Conservation (phyloP, 1,139 yeast genomes). For the Suhomyces atakaporum region DNA sequence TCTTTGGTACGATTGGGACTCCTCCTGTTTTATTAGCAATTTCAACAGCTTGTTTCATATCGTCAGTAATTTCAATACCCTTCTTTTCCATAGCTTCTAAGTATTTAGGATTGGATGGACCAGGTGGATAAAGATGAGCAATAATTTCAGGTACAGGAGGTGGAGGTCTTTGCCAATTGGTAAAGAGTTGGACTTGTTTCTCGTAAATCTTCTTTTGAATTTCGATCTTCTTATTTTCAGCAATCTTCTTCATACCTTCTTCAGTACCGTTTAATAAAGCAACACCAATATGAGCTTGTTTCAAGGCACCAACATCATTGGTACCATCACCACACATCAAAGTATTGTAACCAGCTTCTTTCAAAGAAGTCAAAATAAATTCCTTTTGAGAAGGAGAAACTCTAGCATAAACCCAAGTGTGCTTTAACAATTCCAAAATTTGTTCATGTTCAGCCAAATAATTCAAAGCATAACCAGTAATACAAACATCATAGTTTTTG, state of each 20-base stretch:
- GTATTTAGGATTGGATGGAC: slow-evolving; percentile 86
- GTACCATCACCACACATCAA: slow-evolving; percentile 99
- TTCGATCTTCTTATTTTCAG: slow-evolving; percentile 75
- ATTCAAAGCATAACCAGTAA: slow-evolving; percentile 88
- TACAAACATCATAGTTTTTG: slow-evolving; percentile 77
- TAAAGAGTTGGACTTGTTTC: slow-evolving; percentile 78
- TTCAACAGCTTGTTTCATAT: slow-evolving; percentile 61
- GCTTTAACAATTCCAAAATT: slow-evolving; percentile 70
- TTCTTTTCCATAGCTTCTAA: slow-evolving; percentile 80
- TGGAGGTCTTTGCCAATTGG: slow-evolving; percentile 77
- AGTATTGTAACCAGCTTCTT: slow-evolving; percentile 88
- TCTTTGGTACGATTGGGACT: slow-evolving; percentile 36
- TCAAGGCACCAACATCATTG: slow-evolving; percentile 98
- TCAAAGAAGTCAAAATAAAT: slow-evolving; percentile 78
- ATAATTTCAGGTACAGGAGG: slow-evolving; percentile 86
- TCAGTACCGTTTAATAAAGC: slow-evolving; percentile 97
- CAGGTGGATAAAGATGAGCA: slow-evolving; percentile 97
- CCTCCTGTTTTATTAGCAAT: slow-evolving; percentile 45
- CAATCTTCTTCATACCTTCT: slow-evolving; percentile 87
- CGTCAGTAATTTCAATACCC: slow-evolving; percentile 72
- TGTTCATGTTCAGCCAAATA: slow-evolving; percentile 65
- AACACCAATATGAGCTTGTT: slow-evolving; percentile 97
- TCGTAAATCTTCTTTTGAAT: slow-evolving; percentile 69
- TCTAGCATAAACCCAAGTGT: slow-evolving; percentile 97
- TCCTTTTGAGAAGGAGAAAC: slow-evolving; percentile 97